Evolutionary conservation across 257 asterid species (phyloP).

Genomic region (Euphrasia confusa): DNA sequence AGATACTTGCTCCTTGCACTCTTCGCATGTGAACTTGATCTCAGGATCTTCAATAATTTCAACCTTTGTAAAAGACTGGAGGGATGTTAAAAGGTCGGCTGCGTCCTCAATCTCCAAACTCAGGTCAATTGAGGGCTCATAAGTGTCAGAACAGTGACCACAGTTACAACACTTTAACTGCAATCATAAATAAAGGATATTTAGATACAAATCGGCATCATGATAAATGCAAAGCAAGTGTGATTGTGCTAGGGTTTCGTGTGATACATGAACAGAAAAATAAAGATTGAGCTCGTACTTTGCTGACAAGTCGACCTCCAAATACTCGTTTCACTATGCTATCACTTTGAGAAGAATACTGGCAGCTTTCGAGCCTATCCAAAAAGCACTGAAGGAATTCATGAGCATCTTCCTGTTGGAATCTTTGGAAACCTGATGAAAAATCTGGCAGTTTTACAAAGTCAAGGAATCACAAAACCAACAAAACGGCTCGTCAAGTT

Average conservation of each 20-base stretch:
- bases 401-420: slow-evolving; percentile 90
- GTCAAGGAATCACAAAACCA: slow-evolving; percentile 42
- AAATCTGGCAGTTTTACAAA: slow-evolving; percentile 46
- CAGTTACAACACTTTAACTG: slow-evolving; percentile 89
- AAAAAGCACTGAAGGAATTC: slow-evolving; percentile 82
- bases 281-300: slow-evolving; percentile 37
- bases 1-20: slow-evolving; percentile 70
- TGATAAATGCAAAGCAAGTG: slow-evolving; percentile 7
- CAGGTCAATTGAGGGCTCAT: slow-evolving; percentile 74
- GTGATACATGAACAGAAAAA: background rate
- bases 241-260: background rate
- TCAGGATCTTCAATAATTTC: slow-evolving; percentile 79
- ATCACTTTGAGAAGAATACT: slow-evolving; percentile 31
- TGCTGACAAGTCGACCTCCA: slow-evolving; percentile 82
- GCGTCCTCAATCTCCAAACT: slow-evolving; percentile 89
- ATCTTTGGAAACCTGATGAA: slow-evolving; percentile 52
- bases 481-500: background rate
- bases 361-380: slow-evolving; percentile 60
- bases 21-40: slow-evolving; percentile 73
- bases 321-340: slow-evolving; percentile 64
- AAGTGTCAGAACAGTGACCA: slow-evolving; percentile 74
- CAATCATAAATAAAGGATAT: slow-evolving; percentile 26
- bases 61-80: slow-evolving; percentile 82
- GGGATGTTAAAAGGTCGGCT: slow-evolving; percentile 48
- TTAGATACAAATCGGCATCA: slow-evolving; percentile 3